Percentiles rank a stretch among this genome's conserved stretches.
These are phyloP conservation scores for Leccinum obscurum DNA, from an alignment of 768 basidiomycete species.

Conservation along the genomic window DNA sequence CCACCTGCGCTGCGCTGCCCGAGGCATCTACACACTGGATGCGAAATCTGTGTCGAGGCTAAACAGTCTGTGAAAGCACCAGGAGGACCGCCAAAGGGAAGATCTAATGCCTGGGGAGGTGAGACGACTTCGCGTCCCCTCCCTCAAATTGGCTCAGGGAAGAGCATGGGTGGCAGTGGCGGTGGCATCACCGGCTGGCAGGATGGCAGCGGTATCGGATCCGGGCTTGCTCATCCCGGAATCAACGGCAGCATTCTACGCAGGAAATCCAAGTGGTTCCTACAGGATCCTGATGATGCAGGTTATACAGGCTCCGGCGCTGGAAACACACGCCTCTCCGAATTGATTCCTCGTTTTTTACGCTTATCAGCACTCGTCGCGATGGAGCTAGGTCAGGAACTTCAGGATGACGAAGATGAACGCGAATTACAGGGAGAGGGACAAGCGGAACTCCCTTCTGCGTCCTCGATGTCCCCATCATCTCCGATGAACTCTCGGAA, in stretches of 20 bases:
- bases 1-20: conserved; percentile 67
- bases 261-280: conserved; percentile 40
- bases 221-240: conserved; percentile 61
- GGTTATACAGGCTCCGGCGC: conserved; percentile 39
- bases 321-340: conserved; percentile 64
- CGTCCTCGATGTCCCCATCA: conserved; percentile 14
- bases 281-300: conserved; percentile 23
- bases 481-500: conserved; percentile 17
- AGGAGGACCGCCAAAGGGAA: conserved; percentile 26
- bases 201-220: conserved; percentile 72
- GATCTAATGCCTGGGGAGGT: conserved; percentile 29
- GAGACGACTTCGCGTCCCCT: conserved; percentile 23
- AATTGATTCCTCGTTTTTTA: conserved; percentile 70
- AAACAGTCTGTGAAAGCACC: conserved; percentile 36
- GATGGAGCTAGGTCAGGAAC: conserved; percentile 73
- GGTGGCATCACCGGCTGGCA: conserved; percentile 72
- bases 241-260: conserved; percentile 58
- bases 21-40: conserved; percentile 69
- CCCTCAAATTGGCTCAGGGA: conserved; percentile 19
- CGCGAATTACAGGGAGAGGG: conserved; percentile 31
- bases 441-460: conserved; percentile 18
- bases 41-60: conserved; percentile 75
- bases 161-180: conserved; percentile 31
- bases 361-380: conserved; percentile 78
- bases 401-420: conserved; percentile 52